These are phyloP conservation scores for Fusarium sp. DNA, from an alignment of 2,329 filamentous ascomycete genomes.

Conservation along the genomic window DNA sequence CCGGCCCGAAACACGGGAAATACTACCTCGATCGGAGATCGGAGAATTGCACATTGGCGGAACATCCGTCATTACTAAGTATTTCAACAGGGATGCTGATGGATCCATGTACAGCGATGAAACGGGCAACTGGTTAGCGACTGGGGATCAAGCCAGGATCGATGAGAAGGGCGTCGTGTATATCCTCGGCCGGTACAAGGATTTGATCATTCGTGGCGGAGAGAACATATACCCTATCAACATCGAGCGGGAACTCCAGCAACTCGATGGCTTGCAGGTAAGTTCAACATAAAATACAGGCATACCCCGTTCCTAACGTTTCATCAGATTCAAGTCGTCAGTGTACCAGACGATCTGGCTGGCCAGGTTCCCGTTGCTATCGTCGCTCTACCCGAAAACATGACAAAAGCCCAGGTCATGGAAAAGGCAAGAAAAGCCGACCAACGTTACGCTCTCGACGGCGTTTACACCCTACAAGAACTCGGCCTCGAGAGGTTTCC, in stretches of 20 bases:
- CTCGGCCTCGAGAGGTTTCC: conserved; percentile 54
- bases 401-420: conserved; percentile 48
- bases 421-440: conserved; percentile 49
- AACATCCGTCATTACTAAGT: conserved; percentile 49
- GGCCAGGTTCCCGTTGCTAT: conserved; percentile 61
- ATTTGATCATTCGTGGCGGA: conserved; percentile 58
- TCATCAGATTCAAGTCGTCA: conserved; percentile 54
- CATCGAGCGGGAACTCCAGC: conserved; percentile 51
- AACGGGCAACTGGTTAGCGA: conserved; percentile 51
- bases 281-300: neutral
- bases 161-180: conserved; percentile 52
- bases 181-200: conserved; percentile 57
- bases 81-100: conserved; percentile 44
- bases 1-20: conserved; percentile 42
- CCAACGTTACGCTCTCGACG: conserved; percentile 53
- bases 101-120: conserved; percentile 52
- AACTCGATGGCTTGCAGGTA: conserved; percentile 48
- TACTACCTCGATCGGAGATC: conserved; percentile 47
- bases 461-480: conserved; percentile 55
- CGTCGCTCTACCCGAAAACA: conserved; percentile 48
- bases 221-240: conserved; percentile 56
- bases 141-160: conserved; percentile 56
- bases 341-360: conserved; percentile 56
- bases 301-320: conserved; percentile 5
- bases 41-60: conserved; percentile 57